These are phyloP conservation scores for Apiospora arundinis DNA, from an alignment of 2,329 filamentous ascomycete species.

Conservation along the genomic window DNA sequence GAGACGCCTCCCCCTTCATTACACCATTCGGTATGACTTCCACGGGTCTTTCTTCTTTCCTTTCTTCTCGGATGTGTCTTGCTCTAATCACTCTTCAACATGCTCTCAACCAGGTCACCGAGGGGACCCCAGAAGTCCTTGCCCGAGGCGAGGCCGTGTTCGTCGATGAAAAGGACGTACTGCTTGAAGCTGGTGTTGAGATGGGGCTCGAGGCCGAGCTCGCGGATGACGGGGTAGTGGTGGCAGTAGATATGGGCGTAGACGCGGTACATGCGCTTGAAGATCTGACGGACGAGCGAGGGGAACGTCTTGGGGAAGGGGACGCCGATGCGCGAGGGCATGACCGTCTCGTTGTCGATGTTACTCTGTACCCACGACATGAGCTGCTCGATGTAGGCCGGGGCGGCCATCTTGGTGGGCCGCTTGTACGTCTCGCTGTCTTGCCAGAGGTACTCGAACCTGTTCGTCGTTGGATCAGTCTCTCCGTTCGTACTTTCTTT, in stretches of 20 bases:
- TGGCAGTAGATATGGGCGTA: conserved; percentile 99
- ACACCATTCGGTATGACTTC: not conserved
- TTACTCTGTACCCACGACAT: conserved; percentile 97
- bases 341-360: conserved; percentile 93
- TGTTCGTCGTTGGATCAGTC: conserved; percentile 40
- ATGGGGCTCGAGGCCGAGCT: conserved; percentile 94
- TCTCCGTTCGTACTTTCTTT: too few species aligned
- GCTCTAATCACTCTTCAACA: conserved; percentile 87
- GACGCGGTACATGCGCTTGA: conserved; percentile 98
- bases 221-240: conserved; percentile 95
- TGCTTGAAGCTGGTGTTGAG: conserved; percentile 99
- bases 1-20: not conserved
- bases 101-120: conserved; percentile 95
- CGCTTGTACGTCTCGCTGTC: conserved; percentile 92
- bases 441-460: conserved; percentile 99
- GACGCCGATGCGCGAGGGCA: conserved; percentile 94
- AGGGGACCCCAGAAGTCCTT: conserved; percentile 98
- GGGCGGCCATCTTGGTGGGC: conserved; percentile 97
- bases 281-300: conserved; percentile 88
- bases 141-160: conserved; percentile 89
- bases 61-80: not conserved
- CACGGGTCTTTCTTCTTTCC: not conserved
- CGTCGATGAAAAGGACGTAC: conserved; percentile 97
- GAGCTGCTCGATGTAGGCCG: conserved; percentile 96
- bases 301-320: conserved; percentile 95